phyloP scores from a whole-genome alignment of 2,329 filamentous ascomycete species.

The Cordyceps fumosorosea region DNA sequence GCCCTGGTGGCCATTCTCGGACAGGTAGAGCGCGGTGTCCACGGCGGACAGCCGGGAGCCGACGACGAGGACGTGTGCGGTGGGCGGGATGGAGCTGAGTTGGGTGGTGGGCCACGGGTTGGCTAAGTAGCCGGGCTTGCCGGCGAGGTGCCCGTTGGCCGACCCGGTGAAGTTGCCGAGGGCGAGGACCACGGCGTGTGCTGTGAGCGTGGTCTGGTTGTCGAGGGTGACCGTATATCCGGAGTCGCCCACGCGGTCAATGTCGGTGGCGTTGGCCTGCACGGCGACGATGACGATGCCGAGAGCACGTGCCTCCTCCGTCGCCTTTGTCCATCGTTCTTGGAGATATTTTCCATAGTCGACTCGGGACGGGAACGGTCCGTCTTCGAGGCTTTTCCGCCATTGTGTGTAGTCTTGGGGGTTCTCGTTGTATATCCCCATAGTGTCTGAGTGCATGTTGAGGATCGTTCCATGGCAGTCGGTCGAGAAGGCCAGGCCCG shows the following conservation, averaged over 20 bases:
- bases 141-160: constrained; percentile 4
- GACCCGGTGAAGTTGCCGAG: constrained; percentile 10
- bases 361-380: constrained; percentile 10
- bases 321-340: background rate
- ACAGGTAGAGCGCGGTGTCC: constrained; percentile 6
- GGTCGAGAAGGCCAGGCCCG: constrained; percentile 8
- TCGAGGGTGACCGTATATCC: background rate
- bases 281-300: background rate
- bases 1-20: constrained; percentile 5
- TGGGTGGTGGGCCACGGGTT: constrained; percentile 12
- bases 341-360: constrained; percentile 9
- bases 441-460: constrained; percentile 13
- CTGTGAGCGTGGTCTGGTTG: background rate
- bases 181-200: background rate
- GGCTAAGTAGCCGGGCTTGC: constrained; percentile 5
- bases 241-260: background rate
- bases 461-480: constrained; percentile 12
- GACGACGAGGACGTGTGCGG: constrained; percentile 4
- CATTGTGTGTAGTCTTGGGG: constrained; percentile 12
- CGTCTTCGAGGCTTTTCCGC: constrained; percentile 2
- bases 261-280: background rate
- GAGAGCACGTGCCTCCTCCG: background rate
- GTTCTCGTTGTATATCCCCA: constrained; percentile 12
- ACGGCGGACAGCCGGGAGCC: constrained; percentile 9
- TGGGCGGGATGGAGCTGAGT: background rate